phyloP scores from a whole-genome alignment of 768 basidiomycete species.

The Gloeopeniophorella convolvens region DNA sequence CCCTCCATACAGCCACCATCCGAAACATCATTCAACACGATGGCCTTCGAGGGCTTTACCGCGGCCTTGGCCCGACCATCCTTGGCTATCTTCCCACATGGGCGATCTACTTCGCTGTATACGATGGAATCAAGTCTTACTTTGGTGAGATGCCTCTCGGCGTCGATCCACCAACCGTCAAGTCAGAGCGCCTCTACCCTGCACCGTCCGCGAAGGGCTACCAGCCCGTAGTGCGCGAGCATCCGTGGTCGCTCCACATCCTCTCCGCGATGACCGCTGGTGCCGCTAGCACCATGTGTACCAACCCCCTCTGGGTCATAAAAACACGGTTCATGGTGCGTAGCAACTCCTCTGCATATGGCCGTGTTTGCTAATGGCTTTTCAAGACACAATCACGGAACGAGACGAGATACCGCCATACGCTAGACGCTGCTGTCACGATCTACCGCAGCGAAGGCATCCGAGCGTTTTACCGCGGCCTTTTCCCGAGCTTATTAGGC shows the following conservation, averaged over 20 bases:
- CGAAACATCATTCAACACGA: slow-evolving; percentile 51
- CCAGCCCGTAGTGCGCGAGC: slow-evolving; percentile 72
- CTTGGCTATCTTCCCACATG: slow-evolving; percentile 97
- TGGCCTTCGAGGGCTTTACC: slow-evolving; percentile 86
- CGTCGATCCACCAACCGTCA: slow-evolving; percentile 20
- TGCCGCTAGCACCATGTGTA: slow-evolving; percentile 85
- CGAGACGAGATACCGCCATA: slow-evolving; percentile 80
- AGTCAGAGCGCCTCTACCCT: slow-evolving; percentile 56
- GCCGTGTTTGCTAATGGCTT: not conserved
- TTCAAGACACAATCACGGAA: slow-evolving; percentile 73
- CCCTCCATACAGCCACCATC: slow-evolving; percentile 32
- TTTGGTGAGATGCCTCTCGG: slow-evolving; percentile 65
- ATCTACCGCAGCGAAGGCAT: slow-evolving; percentile 89
- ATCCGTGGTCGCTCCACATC: slow-evolving; percentile 84
- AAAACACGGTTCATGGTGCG: slow-evolving; percentile 97
- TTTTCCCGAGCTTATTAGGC: slow-evolving; percentile 88
- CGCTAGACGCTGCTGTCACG: slow-evolving; percentile 79
- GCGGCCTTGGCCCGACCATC: slow-evolving; percentile 95
- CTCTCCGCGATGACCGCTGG: slow-evolving; percentile 95
- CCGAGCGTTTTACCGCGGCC: slow-evolving; percentile 88
- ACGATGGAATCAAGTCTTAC: slow-evolving; percentile 86
- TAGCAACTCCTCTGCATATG: slow-evolving; percentile 19
- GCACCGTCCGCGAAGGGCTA: slow-evolving; percentile 83
- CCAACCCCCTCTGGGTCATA: slow-evolving; percentile 97
- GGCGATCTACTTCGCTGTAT: slow-evolving; percentile 98